A percentile compares a stretch with the other conserved stretches of the same genome.
Evolutionary conservation across 2,329 filamentous ascomycete genomes (phyloP).

Genomic region (Fusarium brachygibbosum): DNA sequence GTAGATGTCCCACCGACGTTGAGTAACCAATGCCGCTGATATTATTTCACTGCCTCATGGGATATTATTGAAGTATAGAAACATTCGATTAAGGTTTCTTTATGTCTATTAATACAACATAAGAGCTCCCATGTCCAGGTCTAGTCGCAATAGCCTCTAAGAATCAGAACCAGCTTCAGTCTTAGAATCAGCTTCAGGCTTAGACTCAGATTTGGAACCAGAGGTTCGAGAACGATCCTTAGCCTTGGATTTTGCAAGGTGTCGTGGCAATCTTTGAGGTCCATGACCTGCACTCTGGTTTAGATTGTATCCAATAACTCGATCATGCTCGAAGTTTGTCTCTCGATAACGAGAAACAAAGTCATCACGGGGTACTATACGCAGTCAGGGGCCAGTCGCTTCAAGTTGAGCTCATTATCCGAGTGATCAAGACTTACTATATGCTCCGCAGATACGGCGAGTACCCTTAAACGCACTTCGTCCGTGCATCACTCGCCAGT

Average conservation of each 20-base stretch:
- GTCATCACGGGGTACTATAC: slow-evolving; percentile 81
- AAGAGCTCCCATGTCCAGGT: background rate
- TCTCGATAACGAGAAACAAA: slow-evolving; percentile 82
- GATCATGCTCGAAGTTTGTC: slow-evolving; percentile 70
- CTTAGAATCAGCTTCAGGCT: background rate
- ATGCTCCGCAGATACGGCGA: slow-evolving; percentile 90
- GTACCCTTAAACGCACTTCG: slow-evolving; percentile 85
- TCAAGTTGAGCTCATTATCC: background rate
- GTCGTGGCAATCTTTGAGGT: background rate
- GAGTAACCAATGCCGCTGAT: background rate
- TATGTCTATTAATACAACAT: background rate
- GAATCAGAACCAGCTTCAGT: background rate
- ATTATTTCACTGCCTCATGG: background rate
- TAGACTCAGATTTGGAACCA: background rate
- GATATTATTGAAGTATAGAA: background rate
- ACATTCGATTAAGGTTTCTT: background rate
- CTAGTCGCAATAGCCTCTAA: background rate
- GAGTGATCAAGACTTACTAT: slow-evolving; percentile 71
- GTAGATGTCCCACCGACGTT: background rate
- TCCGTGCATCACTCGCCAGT: slow-evolving; percentile 94
- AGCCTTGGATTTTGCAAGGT: background rate
- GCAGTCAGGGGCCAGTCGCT: slow-evolving; percentile 14
- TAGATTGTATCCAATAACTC: slow-evolving; percentile 58
- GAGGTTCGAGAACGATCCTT: background rate
- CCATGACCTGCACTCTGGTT: slow-evolving; percentile 35